A percentile compares a stretch with the other conserved stretches of the same genome.
These are phyloP conservation scores for Zygosaccharomyces sapae DNA, from an alignment of 1,139 yeast genomes.

Conservation along the genomic window DNA sequence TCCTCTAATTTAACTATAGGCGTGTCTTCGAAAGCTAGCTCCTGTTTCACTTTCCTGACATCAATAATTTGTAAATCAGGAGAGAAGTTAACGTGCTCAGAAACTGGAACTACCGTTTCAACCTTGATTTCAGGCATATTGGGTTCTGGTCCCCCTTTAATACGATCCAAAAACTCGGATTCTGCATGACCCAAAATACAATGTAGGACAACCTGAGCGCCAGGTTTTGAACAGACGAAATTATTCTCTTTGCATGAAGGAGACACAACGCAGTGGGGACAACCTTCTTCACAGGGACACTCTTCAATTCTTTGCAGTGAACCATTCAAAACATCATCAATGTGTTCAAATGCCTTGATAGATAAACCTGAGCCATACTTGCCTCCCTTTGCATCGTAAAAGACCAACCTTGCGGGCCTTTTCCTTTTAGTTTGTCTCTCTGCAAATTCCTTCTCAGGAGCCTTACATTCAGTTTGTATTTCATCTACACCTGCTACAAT, in stretches of 20 bases:
- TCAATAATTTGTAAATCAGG: slow-evolving; percentile 57
- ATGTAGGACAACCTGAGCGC: slow-evolving; percentile 67
- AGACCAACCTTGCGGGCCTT: slow-evolving; percentile 81
- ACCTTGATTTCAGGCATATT: slow-evolving; percentile 65
- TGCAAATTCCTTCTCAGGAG: slow-evolving; percentile 93
- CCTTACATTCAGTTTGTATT: slow-evolving; percentile 90
- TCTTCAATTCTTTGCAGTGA: slow-evolving; percentile 55
- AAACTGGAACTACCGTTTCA: slow-evolving; percentile 62
- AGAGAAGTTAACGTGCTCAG: slow-evolving; percentile 52
- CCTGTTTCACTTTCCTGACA: slow-evolving; percentile 35
- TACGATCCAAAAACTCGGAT: slow-evolving; percentile 42
- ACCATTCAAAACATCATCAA: slow-evolving; percentile 57
- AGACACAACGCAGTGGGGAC: slow-evolving; percentile 77
- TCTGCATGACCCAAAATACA: slow-evolving; percentile 45
- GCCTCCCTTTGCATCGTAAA: slow-evolving; percentile 82
- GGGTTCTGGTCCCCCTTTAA: slow-evolving; percentile 78
- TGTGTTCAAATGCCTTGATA: slow-evolving; percentile 71
- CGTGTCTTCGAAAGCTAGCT: slow-evolving; percentile 13
- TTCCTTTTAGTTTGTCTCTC: slow-evolving; percentile 59
- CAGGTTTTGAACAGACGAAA: slow-evolving; percentile 81
- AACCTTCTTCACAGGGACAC: slow-evolving; percentile 83
- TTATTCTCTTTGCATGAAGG: slow-evolving; percentile 75
- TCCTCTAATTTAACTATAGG: slow-evolving; percentile 15
- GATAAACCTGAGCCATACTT: slow-evolving; percentile 73
- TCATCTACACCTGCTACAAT: slow-evolving; percentile 67